Base-by-base conservation (phyloP, 306 rosid genomes). In the Fragaria iinumae region DNA sequence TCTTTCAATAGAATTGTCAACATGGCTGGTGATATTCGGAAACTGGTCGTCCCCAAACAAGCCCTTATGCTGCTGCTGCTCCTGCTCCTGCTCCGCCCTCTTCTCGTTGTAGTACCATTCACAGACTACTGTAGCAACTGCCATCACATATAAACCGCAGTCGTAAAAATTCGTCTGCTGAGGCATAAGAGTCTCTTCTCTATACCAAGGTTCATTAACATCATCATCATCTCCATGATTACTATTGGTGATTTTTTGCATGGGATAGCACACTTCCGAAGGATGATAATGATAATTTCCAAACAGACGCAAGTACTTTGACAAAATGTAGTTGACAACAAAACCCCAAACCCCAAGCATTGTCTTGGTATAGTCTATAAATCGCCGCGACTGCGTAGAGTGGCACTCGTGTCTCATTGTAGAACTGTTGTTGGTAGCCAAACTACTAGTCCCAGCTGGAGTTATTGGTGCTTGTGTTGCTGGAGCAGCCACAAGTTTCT, bases 81-180 rank as follows among this genome's bases (percentile, higher is more conserved):
- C 29, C 29, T 29, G 32, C 32, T 55, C 4, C 62, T 21, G 29
- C 63, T 56, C 29, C 29, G 29, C 32, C 63, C 13, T 21, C 29
- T 21, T 21, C 32, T n/a, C 29, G 0, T 56, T 2, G 2, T 56
- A 56, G 75, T 71, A 71, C 75, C 75, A 71, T 71, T 20, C 4
- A 36, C 75, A 34, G 25, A 71, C 53, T 57, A 50, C 48, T 50
- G 6, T 50, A 18, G 75, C 47, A 32, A 71, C 23, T 11, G 47
- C 62, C 64, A 52, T 71, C 47, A 71, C 32, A 71, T 71, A 71
- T 50, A 71, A 32, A 50, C 75, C 75, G 56, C 47, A 71, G 55
- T 50, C 75, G 56, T 32, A 71, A 1, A 2, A 1, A 34, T 71
- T 71, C 11, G 64, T 71, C 75, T 71, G 75, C 63, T 17, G 63